Evolutionary conservation across 345 rosid species (phyloP).

Genomic region (Aethionema arabicum): DNA sequence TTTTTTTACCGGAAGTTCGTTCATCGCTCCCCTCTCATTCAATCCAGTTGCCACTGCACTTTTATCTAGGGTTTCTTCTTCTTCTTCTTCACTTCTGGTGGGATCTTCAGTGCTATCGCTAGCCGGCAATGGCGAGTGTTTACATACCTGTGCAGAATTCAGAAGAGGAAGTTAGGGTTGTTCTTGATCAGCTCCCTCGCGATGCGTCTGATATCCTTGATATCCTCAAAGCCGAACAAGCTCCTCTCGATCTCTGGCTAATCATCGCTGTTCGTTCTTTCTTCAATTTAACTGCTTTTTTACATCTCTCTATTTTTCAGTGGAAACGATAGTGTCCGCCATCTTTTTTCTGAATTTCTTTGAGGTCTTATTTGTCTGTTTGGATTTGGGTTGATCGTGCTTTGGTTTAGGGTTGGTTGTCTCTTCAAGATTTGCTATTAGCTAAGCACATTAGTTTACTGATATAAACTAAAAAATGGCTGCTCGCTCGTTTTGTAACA

Average conservation of each 20-base stretch:
- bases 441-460: neutral
- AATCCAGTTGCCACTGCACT: slow-evolving; percentile 6
- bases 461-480: neutral
- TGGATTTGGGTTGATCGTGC: slow-evolving; percentile 8
- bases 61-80: slow-evolving; percentile 23
- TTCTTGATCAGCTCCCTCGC: slow-evolving; percentile 93
- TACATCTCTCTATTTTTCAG: neutral
- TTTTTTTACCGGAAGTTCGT: too few species aligned
- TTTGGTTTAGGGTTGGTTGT: neutral
- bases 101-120: neutral
- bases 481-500: too few species aligned
- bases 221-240: slow-evolving; percentile 99
- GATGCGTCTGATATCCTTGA: slow-evolving; percentile 97
- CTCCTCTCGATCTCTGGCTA: slow-evolving; percentile 98
- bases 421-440: too few species aligned
- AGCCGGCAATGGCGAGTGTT: slow-evolving; percentile 63
- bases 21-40: too few species aligned
- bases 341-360: neutral
- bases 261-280: slow-evolving; percentile 71
- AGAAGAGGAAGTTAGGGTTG: slow-evolving; percentile 96
- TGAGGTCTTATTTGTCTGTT: neutral
- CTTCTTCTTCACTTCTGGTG: neutral
- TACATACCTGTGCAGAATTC: slow-evolving; percentile 98
- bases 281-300: neutral
- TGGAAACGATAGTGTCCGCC: neutral